Evolutionary conservation across 208 protist genomes (phyloP), one percentile per base, ranked within the genome.

Genomic region (Leishmania gerbilli): DNA sequence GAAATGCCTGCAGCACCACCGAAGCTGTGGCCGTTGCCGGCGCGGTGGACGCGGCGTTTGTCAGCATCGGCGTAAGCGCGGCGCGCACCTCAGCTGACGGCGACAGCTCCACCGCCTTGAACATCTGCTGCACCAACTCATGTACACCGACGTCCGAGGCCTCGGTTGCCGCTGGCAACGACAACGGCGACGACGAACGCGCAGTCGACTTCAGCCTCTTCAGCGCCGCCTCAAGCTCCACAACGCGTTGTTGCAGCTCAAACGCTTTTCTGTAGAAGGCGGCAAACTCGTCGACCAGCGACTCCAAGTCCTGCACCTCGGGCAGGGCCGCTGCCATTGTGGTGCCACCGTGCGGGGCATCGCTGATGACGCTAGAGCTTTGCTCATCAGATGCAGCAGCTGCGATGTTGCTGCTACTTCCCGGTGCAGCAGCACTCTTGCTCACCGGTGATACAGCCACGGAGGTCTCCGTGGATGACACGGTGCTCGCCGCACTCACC

Each of bases 271-370:
- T 56, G 74, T 92, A 96, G 67, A 95, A 96, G 17, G 65, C 31
- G 45, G 79, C 81, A 77, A 96, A 95, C 86, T 96, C 90, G 37
- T 96, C 91, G 17, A 94, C 87, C 17, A 96, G 85, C 13, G 86
- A 90, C 71, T 96, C 91, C 47, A 95, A 55, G 71, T 95, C 92
- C 69, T 93, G 86, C 80, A 92, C 76, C 47, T 95, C 92, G 21
- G 85, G 85, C 24, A 90, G 71, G 27, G 88, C 76, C n/a, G 87
- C 65, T 40, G 76, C n/a, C 6, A 77, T 34, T 0, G 67, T 27
- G 49, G 34, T 56, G 42, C 49, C 19, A 6, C 27, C 7, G 19
- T 4, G 49, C 8, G 74, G 31, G 27, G 27, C 68, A 37, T 87
- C 82, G 34, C 51, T 31, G 64, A 42, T 53, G 21, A 19, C 31